Percentiles rank a stretch among this genome's conserved stretches.
These are phyloP conservation scores for Fusarium longipes DNA, from an alignment of 2,329 filamentous ascomycete genomes.

Conservation along the genomic window DNA sequence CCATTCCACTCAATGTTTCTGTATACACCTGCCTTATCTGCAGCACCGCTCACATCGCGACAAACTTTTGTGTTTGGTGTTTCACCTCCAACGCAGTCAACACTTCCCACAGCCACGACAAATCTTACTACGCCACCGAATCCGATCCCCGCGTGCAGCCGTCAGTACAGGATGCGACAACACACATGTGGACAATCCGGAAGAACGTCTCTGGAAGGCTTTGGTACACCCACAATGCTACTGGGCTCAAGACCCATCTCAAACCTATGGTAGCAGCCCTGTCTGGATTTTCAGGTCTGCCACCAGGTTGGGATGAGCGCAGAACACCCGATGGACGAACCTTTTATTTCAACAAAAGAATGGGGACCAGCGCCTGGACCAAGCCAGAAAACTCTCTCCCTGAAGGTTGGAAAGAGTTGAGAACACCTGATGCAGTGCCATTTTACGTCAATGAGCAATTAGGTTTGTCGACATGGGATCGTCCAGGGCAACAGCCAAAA, in stretches of 20 bases:
- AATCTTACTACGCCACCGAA: constrained; percentile 43
- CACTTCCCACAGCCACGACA: constrained; percentile 43
- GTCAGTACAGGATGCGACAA: constrained; percentile 27
- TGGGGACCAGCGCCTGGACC: constrained; percentile 40
- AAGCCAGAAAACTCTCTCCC: constrained; percentile 42
- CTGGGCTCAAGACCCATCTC: constrained; percentile 43
- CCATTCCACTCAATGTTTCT: constrained; percentile 42
- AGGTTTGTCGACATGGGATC: constrained; percentile 44
- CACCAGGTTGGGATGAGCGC: constrained; percentile 43
- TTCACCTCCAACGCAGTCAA: constrained; percentile 42
- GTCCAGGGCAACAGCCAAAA: constrained; percentile 45
- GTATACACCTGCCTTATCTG: constrained; percentile 46
- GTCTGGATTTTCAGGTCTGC: constrained; percentile 23
- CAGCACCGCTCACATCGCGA: constrained; percentile 37
- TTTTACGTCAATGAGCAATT: constrained; percentile 47
- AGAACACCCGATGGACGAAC: constrained; percentile 41
- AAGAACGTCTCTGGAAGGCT: constrained; percentile 45
- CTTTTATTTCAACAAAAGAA: constrained; percentile 41
- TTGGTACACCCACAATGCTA: constrained; percentile 45
- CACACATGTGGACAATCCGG: constrained; percentile 41
- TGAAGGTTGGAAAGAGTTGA: constrained; percentile 43
- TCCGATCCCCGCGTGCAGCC: constrained; percentile 41
- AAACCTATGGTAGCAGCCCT: constrained; percentile 32
- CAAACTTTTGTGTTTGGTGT: constrained; percentile 46
- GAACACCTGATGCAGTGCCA: constrained; percentile 42